Conservation (phyloP, 2,329 filamentous ascomycete genomes). For the Penicillium crustosum region DNA sequence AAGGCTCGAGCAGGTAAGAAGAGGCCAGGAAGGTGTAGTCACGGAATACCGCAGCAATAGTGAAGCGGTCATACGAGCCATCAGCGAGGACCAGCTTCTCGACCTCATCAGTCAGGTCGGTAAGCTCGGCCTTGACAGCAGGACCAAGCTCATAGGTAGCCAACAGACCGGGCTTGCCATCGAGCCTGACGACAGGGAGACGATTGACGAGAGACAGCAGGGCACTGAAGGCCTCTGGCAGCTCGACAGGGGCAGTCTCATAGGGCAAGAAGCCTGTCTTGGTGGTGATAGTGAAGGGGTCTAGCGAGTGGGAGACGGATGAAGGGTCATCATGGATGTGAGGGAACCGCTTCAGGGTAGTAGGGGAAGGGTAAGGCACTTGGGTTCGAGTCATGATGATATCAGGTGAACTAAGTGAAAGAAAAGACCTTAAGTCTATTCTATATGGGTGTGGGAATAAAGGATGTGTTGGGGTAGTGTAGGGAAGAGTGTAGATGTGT, state of each 20-base stretch:
- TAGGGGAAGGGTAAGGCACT: constrained; percentile 30
- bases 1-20: constrained; percentile 87
- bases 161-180: constrained; percentile 74
- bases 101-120: constrained; percentile 71
- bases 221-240: constrained; percentile 71
- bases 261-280: constrained; percentile 48
- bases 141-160: constrained; percentile 72
- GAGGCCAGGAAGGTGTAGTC: constrained; percentile 92
- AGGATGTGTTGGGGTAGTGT: background rate
- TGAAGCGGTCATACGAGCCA: constrained; percentile 66
- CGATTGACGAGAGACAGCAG: constrained; percentile 71
- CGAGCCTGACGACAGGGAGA: constrained; percentile 74
- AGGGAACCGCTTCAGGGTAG: constrained; percentile 44
- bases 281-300: constrained; percentile 51
- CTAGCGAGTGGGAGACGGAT: constrained; percentile 41
- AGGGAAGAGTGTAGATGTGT: constrained; percentile 1
- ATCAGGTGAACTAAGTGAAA: background rate
- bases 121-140: constrained; percentile 69
- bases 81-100: constrained; percentile 59
- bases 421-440: background rate
- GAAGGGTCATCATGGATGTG: constrained; percentile 46
- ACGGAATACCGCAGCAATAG: constrained; percentile 83
- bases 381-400: constrained; percentile 40
- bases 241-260: constrained; percentile 43
- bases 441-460: background rate